A percentile compares a stretch with the other conserved stretches of the same genome.
Conservation (phyloP, 805 yeast species). For the Millerozyma acaciae region DNA sequence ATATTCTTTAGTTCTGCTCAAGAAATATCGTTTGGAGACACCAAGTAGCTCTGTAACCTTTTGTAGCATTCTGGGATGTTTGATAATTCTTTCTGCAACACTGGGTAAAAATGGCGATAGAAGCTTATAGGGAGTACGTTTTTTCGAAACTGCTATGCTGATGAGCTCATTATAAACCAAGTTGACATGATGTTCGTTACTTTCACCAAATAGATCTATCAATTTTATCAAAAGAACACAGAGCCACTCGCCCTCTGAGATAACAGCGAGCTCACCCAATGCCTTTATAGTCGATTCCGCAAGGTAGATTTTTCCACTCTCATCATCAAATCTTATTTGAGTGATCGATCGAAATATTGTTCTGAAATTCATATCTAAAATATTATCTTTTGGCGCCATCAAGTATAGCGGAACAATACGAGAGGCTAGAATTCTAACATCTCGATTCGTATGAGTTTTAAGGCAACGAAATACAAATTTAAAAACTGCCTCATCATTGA, state of each 20-base stretch:
- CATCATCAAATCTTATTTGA: constrained; percentile 31
- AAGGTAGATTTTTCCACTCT: constrained; percentile 30
- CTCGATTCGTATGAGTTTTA: constrained; percentile 42
- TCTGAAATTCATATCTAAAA: constrained; percentile 40
- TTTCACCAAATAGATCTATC: constrained; percentile 61
- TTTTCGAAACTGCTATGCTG: constrained; percentile 52
- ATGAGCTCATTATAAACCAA: constrained; percentile 64
- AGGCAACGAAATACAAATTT: constrained; percentile 39
- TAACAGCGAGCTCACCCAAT: constrained; percentile 62
- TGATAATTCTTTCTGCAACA: constrained; percentile 60
- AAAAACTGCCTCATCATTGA: constrained; percentile 26
- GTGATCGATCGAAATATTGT: constrained; percentile 41
- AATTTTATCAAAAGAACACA: constrained; percentile 63
- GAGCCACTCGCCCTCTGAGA: constrained; percentile 63
- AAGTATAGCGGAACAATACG: constrained; percentile 53
- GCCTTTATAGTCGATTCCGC: constrained; percentile 58
- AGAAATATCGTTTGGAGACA: constrained; percentile 56
- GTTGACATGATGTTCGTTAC: constrained; percentile 61
- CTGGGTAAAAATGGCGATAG: constrained; percentile 76
- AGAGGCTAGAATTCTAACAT: constrained; percentile 50
- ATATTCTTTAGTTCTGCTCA: constrained; percentile 64
- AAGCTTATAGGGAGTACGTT: constrained; percentile 71
- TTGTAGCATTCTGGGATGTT: constrained; percentile 52
- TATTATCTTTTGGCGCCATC: constrained; percentile 33
- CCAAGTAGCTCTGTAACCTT: constrained; percentile 64